phyloP scores from a whole-genome alignment of 257 asterid genomes.

The Lavandula angustifolia region DNA sequence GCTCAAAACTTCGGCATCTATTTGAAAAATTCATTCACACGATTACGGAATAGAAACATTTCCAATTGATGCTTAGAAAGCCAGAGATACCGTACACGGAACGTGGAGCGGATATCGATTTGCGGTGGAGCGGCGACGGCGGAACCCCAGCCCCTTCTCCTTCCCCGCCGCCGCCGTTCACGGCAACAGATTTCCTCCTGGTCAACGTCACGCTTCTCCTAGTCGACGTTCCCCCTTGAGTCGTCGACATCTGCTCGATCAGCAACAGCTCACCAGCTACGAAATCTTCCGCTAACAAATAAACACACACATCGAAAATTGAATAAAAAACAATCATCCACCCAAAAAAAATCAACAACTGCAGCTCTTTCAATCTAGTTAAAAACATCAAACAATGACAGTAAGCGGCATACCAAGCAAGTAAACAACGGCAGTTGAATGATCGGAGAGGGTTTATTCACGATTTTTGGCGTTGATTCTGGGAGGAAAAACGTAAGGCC shows the following conservation, averaged over 20 bases:
- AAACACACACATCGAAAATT: background rate
- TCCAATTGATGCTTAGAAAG: background rate
- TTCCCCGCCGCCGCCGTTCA: conserved; percentile 36
- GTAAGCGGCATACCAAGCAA: conserved; percentile 22
- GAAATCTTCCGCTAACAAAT: conserved; percentile 16
- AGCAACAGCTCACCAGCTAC: conserved; percentile 32
- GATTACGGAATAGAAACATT: conserved; percentile 15
- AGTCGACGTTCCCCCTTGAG: conserved; percentile 67
- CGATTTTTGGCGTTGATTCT: conserved; percentile 16
- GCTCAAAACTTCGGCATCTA: background rate
- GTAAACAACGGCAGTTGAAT: conserved; percentile 22
- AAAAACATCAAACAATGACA: background rate
- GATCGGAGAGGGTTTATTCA: conserved; percentile 22
- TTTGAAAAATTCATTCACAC: conserved; percentile 10
- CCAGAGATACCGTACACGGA: conserved; percentile 51
- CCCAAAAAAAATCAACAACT: background rate
- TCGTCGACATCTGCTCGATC: conserved; percentile 46
- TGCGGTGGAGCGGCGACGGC: conserved; percentile 40
- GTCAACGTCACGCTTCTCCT: conserved; percentile 71
- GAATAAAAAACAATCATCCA: conserved; percentile 8
- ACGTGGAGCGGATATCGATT: conserved; percentile 71
- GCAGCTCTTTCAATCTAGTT: conserved; percentile 8
- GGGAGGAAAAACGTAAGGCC: conserved; percentile 10
- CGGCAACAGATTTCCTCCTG: conserved; percentile 45
- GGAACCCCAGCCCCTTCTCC: conserved; percentile 37